Base-by-base conservation (phyloP, 306 rosid genomes). In the Cicer chorassanicum region DNA sequence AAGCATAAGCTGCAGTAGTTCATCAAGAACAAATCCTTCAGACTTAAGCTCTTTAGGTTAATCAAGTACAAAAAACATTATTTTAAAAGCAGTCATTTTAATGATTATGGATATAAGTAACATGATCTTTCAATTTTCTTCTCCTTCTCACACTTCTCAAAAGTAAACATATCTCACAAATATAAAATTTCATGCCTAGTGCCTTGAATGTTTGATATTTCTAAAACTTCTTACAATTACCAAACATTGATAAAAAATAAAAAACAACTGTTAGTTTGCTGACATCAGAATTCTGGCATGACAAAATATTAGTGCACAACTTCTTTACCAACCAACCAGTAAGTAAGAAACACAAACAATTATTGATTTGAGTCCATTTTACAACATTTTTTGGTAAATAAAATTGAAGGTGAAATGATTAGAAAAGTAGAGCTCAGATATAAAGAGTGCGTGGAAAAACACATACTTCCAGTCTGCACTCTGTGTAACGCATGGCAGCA, bases 401-500 rank as follows among this genome's bases (percentile, higher is more conserved):
- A 81, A 63, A 76, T 46, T 66, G 44, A 63, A 57, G 51, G 19
- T 34, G 16, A 67, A 18, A 65, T 6, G 36, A 65, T 24, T 21
- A 70, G 48, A 72, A 71, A 73, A 57, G n/a, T 50, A 78, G 48
- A 63, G 11, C 43, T 44, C 55, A 63, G 49, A 76, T 70, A 62
- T 6, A 65, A 68, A 62, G n/a, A 61, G 14, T 16, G 49, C 69
- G 13, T 43, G 46, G 67, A 54, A 57, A 69, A 56, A 62, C 48
- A 84, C 92, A 51, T 87, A 94, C 99, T 12, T 92, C 95, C 84
- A 94, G 76, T 90, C 89, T 88, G 85, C 97, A 94, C 82, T 94
- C 99, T 39, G 99, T 94, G 89, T 94, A 94, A 65, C 99, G 97
- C 99, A 94, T 94, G 67, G 99, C 99, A 81, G 99, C 99, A 54